Conservation (phyloP, 495 filamentous ascomycete species). For the Aspergillus saccharolyticus region DNA sequence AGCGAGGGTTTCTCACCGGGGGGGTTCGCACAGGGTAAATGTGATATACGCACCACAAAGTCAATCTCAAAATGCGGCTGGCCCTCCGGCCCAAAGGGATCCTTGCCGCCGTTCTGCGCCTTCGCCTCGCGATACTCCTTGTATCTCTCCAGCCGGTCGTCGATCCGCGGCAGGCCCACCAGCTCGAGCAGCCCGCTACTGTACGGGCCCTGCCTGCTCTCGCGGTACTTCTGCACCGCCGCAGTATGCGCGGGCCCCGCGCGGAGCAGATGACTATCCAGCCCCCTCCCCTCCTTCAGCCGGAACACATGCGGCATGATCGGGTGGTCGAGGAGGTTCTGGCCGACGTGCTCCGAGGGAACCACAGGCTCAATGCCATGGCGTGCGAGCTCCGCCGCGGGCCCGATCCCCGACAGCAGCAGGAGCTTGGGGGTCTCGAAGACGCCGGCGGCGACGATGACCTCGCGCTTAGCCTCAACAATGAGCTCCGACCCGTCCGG, state of each 20-base stretch:
- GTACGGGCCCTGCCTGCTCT: background rate
- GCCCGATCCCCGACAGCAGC: slow-evolving; percentile 58
- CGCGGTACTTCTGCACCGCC: background rate
- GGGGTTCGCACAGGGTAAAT: no score
- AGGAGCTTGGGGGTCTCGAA: slow-evolving; percentile 58
- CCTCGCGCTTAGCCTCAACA: slow-evolving; percentile 31
- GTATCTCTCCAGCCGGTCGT: slow-evolving; percentile 36
- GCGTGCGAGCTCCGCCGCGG: slow-evolving; percentile 34
- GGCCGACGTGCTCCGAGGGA: slow-evolving; percentile 53
- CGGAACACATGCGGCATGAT: slow-evolving; percentile 43
- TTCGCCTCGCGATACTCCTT: slow-evolving; percentile 40
- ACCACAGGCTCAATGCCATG: slow-evolving; percentile 43
- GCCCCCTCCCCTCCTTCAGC: slow-evolving; percentile 44
- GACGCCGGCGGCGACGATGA: slow-evolving; percentile 55
- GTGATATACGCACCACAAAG: slow-evolving; percentile 12
- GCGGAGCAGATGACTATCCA: slow-evolving; percentile 47
- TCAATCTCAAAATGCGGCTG: slow-evolving; percentile 58
- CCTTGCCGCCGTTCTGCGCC: slow-evolving; percentile 13
- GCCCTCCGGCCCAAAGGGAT: slow-evolving; percentile 26
- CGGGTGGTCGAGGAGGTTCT: slow-evolving; percentile 55
- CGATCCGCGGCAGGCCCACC: slow-evolving; percentile 46
- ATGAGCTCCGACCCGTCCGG: slow-evolving; percentile 5
- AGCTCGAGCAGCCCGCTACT: slow-evolving; percentile 45
- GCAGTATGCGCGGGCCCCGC: slow-evolving; percentile 3
- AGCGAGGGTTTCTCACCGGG: no score